phyloP scores from a whole-genome alignment of 2,329 filamentous ascomycete genomes.

The Alternaria triticina region DNA sequence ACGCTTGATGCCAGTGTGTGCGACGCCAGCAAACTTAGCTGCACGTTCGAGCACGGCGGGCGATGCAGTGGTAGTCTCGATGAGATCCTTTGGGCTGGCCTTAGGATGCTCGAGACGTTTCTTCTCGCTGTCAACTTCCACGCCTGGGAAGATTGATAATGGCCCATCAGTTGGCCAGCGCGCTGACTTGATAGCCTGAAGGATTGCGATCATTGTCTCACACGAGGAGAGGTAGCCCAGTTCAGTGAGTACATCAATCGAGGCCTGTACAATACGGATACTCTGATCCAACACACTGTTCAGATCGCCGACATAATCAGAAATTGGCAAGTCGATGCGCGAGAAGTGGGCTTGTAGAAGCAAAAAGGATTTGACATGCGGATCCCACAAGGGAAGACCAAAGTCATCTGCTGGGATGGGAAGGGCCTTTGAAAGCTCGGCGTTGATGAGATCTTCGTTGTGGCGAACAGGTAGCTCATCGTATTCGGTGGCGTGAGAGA shows the following conservation, averaged over 20 bases:
- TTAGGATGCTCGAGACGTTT: conserved; percentile 52
- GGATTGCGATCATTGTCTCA: conserved; percentile 79
- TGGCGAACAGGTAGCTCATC: conserved; percentile 97
- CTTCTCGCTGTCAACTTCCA: conserved; percentile 57
- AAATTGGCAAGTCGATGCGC: conserved; percentile 88
- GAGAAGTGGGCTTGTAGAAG: conserved; percentile 95
- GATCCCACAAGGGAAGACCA: conserved; percentile 94
- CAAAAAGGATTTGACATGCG: conserved; percentile 94
- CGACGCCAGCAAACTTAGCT: conserved; percentile 59
- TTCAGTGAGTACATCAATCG: conserved; percentile 91
- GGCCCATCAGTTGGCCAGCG: conserved; percentile 87
- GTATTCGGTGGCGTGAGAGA: conserved; percentile 92
- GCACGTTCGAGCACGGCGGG: conserved; percentile 41
- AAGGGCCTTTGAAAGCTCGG: conserved; percentile 81
- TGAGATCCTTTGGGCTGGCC: conserved; percentile 43
- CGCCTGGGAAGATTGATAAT: conserved; percentile 78
- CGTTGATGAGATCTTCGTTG: conserved; percentile 98
- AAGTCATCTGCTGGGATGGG: conserved; percentile 69
- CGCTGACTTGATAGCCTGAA: conserved; percentile 92
- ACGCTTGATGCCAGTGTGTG: conserved; percentile 51
- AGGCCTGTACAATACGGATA: conserved; percentile 95
- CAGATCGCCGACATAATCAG: conserved; percentile 96
- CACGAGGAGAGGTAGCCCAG: conserved; percentile 81
- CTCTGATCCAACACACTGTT: conserved; percentile 88
- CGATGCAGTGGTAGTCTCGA: conserved; percentile 45